These are phyloP conservation scores for Talaromyces pinophilus DNA, from an alignment of 2,329 filamentous ascomycete genomes.

Conservation along the genomic window DNA sequence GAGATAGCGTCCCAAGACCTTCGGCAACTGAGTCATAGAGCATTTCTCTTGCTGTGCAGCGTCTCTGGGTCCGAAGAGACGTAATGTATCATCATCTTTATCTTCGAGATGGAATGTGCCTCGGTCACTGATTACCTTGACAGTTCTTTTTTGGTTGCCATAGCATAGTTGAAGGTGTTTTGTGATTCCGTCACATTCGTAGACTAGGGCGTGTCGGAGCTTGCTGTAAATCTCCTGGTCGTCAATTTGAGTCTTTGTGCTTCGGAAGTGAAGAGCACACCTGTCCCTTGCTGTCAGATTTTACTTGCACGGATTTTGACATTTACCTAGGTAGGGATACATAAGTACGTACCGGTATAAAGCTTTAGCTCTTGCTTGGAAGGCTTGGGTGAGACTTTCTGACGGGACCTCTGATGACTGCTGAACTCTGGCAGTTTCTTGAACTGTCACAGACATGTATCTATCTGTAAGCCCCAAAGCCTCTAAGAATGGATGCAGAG, in stretches of 20 bases:
- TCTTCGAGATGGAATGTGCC: conserved; percentile 8
- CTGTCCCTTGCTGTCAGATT: background rate
- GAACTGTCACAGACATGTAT: too few species aligned
- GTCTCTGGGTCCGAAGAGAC: conserved; percentile 4
- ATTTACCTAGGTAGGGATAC: background rate
- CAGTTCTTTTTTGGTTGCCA: background rate
- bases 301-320: background rate
- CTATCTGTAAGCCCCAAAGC: too few species aligned
- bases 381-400: too few species aligned
- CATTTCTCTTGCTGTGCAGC: background rate
- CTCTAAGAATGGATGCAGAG: too few species aligned
- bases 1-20: background rate
- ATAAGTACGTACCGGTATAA: too few species aligned
- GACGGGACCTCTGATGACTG: too few species aligned
- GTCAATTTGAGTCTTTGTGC: background rate
- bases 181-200: conserved; percentile 9
- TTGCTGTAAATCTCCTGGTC: background rate
- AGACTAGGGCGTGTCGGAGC: background rate
- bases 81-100: background rate
- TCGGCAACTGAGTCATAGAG: conserved; percentile 9
- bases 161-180: background rate
- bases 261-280: conserved; percentile 11
- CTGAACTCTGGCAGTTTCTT: too few species aligned
- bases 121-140: background rate
- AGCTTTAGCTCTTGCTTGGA: too few species aligned